These are phyloP conservation scores for Fusarium sp. DNA, from an alignment of 2,329 filamentous ascomycete species.

Conservation along the genomic window DNA sequence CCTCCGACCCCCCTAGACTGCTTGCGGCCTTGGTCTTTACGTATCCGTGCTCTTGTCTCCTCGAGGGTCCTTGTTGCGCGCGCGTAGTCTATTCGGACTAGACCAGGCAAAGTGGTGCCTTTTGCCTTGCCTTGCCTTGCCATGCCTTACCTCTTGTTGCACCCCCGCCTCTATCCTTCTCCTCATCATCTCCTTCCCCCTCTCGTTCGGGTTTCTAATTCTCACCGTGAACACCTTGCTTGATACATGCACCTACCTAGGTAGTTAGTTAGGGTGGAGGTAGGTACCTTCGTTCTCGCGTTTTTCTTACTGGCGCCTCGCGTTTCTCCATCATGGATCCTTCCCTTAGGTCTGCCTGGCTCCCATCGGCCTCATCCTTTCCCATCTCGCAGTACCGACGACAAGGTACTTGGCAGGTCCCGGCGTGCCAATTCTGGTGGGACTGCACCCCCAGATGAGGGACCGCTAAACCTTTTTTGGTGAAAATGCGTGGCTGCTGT, in stretches of 20 bases:
- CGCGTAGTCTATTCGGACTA: not conserved
- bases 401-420: slow-evolving; percentile 2
- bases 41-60: not conserved
- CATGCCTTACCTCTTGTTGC: not conserved
- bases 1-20: not conserved
- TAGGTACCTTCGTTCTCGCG: too few species aligned
- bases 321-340: not conserved
- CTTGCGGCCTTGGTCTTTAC: not conserved
- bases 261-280: too few species aligned
- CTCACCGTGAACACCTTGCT: not conserved
- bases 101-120: not conserved
- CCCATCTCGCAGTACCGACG: slow-evolving; percentile 1
- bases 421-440: not conserved
- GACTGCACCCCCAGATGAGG: not conserved
- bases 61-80: not conserved
- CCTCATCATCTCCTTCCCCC: not conserved
- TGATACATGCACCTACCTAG: too few species aligned
- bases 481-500: not conserved
- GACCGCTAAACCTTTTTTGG: not conserved
- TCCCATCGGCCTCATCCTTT: not conserved
- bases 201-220: not conserved
- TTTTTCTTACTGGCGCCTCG: not conserved
- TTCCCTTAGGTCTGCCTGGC: not conserved
- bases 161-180: not conserved
- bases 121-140: not conserved